Conservation (phyloP, 106 monocot species). For the Platanthera guangdongensis region DNA sequence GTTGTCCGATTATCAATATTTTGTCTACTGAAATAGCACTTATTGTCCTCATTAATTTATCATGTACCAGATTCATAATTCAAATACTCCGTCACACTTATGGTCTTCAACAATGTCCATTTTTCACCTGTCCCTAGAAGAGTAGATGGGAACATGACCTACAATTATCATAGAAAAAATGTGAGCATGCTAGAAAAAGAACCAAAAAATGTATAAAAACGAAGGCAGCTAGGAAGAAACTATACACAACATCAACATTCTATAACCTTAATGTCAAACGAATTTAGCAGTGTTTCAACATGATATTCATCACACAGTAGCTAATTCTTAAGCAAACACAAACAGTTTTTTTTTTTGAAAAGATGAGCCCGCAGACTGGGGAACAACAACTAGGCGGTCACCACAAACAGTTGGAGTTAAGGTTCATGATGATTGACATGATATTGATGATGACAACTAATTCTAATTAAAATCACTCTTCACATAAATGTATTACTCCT, state of each 20-base stretch:
- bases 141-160: slow-evolving; percentile 99
- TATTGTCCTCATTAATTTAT: background rate
- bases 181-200: background rate
- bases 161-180: slow-evolving; percentile 8
- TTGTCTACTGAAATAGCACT: background rate
- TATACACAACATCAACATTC: background rate
- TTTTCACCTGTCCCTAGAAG: slow-evolving; percentile 91
- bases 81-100: slow-evolving; percentile 96
- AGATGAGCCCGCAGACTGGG: no score
- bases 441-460: no score
- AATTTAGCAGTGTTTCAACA: background rate
- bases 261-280: background rate
- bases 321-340: background rate
- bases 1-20: background rate
- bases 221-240: background rate
- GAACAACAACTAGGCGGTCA: no score
- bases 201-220: background rate
- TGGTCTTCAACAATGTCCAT: slow-evolving; percentile 95
- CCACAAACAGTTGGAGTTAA: background rate
- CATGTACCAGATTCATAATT: slow-evolving; percentile 86
- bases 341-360: background rate
- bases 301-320: background rate
- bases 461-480: no score
- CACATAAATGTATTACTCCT: no score
- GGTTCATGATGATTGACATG: no score